Conservation (phyloP, 2,329 filamentous ascomycete species). For the Fusarium incarnatum region DNA sequence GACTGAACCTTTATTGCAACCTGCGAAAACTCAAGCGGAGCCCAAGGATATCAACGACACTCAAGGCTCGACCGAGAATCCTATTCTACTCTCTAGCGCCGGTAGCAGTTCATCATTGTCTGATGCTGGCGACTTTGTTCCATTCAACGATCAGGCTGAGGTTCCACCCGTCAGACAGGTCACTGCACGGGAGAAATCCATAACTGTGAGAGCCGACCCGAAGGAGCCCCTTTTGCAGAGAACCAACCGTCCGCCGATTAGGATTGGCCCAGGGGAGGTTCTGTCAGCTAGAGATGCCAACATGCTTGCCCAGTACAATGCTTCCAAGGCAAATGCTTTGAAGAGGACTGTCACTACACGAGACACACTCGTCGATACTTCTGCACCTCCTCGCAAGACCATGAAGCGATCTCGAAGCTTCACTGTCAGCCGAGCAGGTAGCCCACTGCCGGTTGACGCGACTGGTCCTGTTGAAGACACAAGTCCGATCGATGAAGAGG, state of each 20-base stretch:
- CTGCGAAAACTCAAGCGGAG: background rate
- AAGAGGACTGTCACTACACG: background rate
- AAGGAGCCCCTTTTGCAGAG: background rate
- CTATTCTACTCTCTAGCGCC: slow-evolving; percentile 39
- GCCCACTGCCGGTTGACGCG: slow-evolving; percentile 38
- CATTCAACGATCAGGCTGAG: background rate
- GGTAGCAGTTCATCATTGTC: slow-evolving; percentile 12
- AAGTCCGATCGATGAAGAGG: background rate
- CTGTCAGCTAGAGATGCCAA: slow-evolving; percentile 31
- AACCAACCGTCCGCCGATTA: background rate
- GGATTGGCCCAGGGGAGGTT: background rate
- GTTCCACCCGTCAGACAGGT: background rate
- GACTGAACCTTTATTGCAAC: background rate
- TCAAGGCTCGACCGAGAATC: background rate
- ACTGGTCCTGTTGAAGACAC: background rate
- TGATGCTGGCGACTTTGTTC: background rate
- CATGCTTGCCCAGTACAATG: background rate
- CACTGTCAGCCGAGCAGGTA: slow-evolving; percentile 46
- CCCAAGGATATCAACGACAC: background rate
- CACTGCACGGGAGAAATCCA: background rate
- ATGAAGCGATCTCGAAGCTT: slow-evolving; percentile 39
- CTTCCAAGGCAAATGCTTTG: background rate
- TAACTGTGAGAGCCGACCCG: background rate
- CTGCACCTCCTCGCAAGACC: slow-evolving; percentile 11
- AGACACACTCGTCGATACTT: background rate